Evolutionary conservation across 352 stramenopile genomes (phyloP), one percentile per base, ranked within the genome.

Genomic region (Pythium brachiatum): DNA sequence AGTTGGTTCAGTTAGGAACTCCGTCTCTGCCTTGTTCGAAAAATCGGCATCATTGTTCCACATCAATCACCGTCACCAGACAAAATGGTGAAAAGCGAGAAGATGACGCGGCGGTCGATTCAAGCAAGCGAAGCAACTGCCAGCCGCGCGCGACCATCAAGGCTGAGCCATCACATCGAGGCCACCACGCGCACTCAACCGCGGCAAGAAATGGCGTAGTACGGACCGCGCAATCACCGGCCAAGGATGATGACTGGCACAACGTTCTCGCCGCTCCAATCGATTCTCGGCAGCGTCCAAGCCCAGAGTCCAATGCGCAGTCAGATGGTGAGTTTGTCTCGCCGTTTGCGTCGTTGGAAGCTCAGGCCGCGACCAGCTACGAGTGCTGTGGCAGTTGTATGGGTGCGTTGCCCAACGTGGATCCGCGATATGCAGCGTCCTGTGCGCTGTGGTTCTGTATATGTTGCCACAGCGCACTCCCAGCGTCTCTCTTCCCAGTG

Each of bases 361-460:
- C 41, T 18, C 3, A 48, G 20, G 3, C 7, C 2, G 41, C 41
- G 20, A 48, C 41, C 15, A 48, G 41, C 12, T 48, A 48, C 41
- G 41, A 48, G 41, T 48, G 41, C 20, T 48, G 41, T n/a, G 41
- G 41, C 5, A 48, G 41, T 4, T 48, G 41, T 8, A 20, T 48
- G 20, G 41, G 41, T n/a, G 41, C 41, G 41, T 8, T 48, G 41
- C 41, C 41, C 41, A 48, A 48, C 41, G 41, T 48, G 18, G 41
- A 48, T n/a, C 41, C 41, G 2, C 41, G 41, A 0, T 48, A 48
- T n/a, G 41, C 41, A 13, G 41, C 41, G 7, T 48, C 41, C 41
- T 27, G 20, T 27, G 41, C 41, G 41, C 20, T 48, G n/a, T 48
- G 41, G 41, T 48, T 48, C 41, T 48, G 41, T 16, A 48, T 48